Evolutionary conservation across 2,329 filamentous ascomycete species (phyloP), one percentile per base, ranked within the genome.

Genomic region (Neofusicoccum cordaticola): DNA sequence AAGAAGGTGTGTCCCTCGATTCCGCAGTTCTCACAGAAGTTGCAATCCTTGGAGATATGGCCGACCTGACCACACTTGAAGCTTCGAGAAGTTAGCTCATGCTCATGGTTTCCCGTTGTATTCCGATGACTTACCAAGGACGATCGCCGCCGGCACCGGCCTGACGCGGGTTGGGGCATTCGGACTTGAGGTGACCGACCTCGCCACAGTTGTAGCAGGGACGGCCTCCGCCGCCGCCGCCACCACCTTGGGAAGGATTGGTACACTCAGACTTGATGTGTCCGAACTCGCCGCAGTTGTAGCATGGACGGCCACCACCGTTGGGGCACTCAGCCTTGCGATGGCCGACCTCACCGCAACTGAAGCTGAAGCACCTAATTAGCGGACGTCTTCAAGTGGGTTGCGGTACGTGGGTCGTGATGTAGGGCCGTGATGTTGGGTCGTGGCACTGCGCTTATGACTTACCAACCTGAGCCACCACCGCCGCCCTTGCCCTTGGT

Each of bases 11-110:
- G 88, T 4, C 87, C 88, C 61, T 87, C 84, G 45, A 84, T 75
- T 19, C 86, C 87, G 68, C 88, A 90, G 76, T 90, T 90, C 70
- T 82, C 78, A 75, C 83, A 85, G 68, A 74, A 69, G 15, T 73
- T 52, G 52, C 75, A 76, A 0, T 71, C 68, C 2, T 66, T 67
- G 13, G 69, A 71, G 37, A 71, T 68, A 48, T 76, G 74, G 3
- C 72, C 74, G 1, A 64, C 64, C 22, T 72, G 51, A 7, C 69
- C 67, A 62, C 75, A 77, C 65, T 68, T 67, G 64, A 45, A 60
- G 63, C 66, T 68, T 31, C 15, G 39, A 13, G 9, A 11, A 3
- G 17, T 45, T 13, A 45, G 53, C n/a, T 15, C 8, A n/a, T 9
- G 44, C 4, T 50, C 39, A 27, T 45, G 35, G 4, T 52, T 45